phyloP scores from a whole-genome alignment of 2,329 filamentous ascomycete species.

The Dothiorella sarmentorum region DNA sequence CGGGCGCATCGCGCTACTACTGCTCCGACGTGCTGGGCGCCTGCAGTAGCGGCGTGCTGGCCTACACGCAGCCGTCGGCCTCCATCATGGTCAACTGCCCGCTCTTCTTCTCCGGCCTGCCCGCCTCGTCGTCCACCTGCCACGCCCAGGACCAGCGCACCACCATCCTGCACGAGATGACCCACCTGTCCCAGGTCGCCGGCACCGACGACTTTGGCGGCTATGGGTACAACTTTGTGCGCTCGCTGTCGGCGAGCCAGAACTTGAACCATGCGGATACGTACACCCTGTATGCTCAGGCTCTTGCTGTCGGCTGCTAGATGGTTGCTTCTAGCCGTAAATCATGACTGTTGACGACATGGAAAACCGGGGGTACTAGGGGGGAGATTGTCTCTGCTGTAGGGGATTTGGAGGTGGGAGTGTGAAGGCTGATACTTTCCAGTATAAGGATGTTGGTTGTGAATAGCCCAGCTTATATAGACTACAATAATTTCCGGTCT shows the following conservation, averaged over 20 bases:
- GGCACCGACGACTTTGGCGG: conserved; percentile 56
- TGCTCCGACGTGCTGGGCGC: conserved; percentile 58
- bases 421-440: too few species aligned
- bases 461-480: too few species aligned
- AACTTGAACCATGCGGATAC: conserved; percentile 53
- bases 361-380: too few species aligned
- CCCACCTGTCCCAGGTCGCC: conserved; percentile 57
- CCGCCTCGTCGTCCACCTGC: conserved; percentile 50
- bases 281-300: conserved; percentile 53
- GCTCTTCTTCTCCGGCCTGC: conserved; percentile 56
- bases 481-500: too few species aligned
- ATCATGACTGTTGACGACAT: too few species aligned
- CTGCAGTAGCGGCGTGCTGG: conserved; percentile 55
- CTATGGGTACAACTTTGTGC: conserved; percentile 47
- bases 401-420: too few species aligned
- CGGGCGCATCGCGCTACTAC: conserved; percentile 48
- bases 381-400: too few species aligned
- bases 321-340: too few species aligned
- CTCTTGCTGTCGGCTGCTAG: conserved; percentile 3
- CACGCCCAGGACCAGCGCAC: conserved; percentile 64
- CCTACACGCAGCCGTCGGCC: conserved; percentile 56
- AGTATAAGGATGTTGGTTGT: too few species aligned
- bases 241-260: background rate
- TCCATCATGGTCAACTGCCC: conserved; percentile 61
- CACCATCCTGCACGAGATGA: conserved; percentile 63